Evolutionary conservation across 192 early-diverging fungal genomes (phyloP), one percentile per base, ranked within the genome.

Genomic region (Coemansia sp.): DNA sequence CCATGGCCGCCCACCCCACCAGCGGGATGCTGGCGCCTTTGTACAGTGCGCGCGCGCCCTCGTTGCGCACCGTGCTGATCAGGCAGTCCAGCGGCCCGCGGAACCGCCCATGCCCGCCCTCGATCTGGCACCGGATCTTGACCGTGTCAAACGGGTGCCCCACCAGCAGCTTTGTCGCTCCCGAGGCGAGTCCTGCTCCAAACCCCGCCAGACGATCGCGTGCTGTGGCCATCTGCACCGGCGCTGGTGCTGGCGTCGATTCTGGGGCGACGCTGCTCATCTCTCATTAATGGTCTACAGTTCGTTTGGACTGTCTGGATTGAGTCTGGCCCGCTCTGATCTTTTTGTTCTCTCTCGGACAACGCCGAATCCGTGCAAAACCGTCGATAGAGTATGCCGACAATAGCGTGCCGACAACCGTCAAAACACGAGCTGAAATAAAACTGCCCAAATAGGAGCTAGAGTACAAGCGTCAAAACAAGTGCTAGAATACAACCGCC

Each of bases 21-120:
- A 97, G 69, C 18, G 95, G 95, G 9, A 92, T 92, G 21, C 91
- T 93, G 12, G 93, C 92, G 42, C 95, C 95, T 67, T 94, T 93
- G 81, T 97, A 97, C 5, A 97, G 80, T 8, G 90, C 93, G 5
- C 86, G 79, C 14, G 82, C 66, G 2, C 88, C 88, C 62, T 92
- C 90, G 33, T 88, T 63, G n/a, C 78, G 67, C 35, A 90, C 59
- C 0, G 90, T 92, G 53, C 73, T 65, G 40, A 74, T 47, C 23
- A 92, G 67, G 60, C 90, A 92, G 62, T 90, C 83, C 51, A 87
- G 52, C 1, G 88, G 84, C 30, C 90, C 90, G 32, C 79, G 80
- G 73, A 92, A 92, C 29, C 87, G 82, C 18, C 86, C 86, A 42
- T 88, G 81, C 0, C 67, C 62, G 24, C 84, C 84, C 35, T 88